A percentile compares a stretch with the other conserved stretches of the same genome.
phyloP scores from a whole-genome alignment of 2,329 filamentous ascomycete species.

The Penicillium concentricum region DNA sequence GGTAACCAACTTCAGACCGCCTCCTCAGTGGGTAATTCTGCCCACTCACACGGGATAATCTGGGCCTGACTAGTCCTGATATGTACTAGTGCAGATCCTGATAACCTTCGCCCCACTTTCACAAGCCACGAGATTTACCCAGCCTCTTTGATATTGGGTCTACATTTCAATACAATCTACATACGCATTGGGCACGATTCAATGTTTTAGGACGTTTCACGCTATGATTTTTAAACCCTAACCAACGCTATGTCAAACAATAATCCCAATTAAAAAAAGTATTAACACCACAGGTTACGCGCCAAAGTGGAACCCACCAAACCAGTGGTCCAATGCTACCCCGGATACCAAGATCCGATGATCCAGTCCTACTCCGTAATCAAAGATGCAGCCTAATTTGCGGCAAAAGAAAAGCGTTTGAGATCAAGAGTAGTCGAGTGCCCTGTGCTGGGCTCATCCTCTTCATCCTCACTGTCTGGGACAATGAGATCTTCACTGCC shows the following conservation, averaged over 20 bases:
- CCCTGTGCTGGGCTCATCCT: conserved; percentile 17
- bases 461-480: conserved; percentile 51
- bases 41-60: neutral
- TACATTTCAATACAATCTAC: neutral
- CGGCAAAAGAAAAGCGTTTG: conserved; percentile 38
- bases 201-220: neutral
- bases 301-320: conserved; percentile 9
- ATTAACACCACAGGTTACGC: conserved; percentile 5
- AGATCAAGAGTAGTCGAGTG: conserved; percentile 30
- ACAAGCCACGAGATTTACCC: conserved; percentile 17
- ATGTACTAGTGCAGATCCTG: conserved; percentile 9
- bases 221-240: neutral
- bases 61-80: conserved; percentile 8
- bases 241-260: conserved; percentile 9
- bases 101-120: conserved; percentile 16
- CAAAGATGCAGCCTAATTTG: conserved; percentile 20
- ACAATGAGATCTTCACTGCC: conserved; percentile 56
- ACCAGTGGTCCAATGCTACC: conserved; percentile 7
- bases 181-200: neutral
- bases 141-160: conserved; percentile 17
- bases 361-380: conserved; percentile 11
- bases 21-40: conserved; percentile 19
- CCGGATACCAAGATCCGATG: conserved; percentile 9
- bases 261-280: neutral
- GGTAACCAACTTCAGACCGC: conserved; percentile 38